Evolutionary conservation across 83 land plant genomes (phyloP).

Genomic region (Larix sibirica): DNA sequence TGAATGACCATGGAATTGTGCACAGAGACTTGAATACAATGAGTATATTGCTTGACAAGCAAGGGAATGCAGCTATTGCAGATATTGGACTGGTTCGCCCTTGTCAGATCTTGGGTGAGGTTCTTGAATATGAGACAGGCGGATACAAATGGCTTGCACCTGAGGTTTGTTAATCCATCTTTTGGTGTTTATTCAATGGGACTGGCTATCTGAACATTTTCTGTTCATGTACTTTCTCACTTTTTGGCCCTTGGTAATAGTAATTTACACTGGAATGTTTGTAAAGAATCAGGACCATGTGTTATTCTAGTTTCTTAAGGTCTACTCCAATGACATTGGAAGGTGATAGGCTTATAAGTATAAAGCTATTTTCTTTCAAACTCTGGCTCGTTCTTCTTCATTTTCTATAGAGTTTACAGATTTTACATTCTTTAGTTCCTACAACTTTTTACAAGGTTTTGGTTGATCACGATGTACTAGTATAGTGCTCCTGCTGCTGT

Average conservation of each 20-base stretch:
- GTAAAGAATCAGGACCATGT: too few relatives aligned
- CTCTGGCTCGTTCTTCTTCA: background rate
- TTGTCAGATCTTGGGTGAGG: slow-evolving; percentile 59
- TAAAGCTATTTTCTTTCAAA: background rate
- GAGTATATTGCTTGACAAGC: slow-evolving; percentile 56
- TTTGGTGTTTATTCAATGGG: background rate
- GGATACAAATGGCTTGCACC: slow-evolving; percentile 87
- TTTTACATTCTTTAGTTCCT: background rate
- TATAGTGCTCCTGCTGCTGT: background rate
- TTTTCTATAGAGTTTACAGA: background rate
- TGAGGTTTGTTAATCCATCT: slow-evolving; percentile 39
- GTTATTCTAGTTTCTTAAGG: background rate
- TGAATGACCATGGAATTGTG: slow-evolving; percentile 71
- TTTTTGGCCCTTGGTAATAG: background rate
- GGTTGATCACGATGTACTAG: background rate
- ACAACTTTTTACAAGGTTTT: background rate
- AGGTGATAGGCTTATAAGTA: background rate
- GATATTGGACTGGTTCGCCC: slow-evolving; percentile 65
- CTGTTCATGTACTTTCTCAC: background rate
- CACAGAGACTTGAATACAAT: slow-evolving; percentile 69
- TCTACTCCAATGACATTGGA: background rate
- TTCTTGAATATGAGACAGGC: slow-evolving; percentile 71
- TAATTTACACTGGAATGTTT: too few relatives aligned
- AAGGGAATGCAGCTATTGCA: slow-evolving; percentile 69
- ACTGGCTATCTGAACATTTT: background rate